Percentiles rank a stretch among this genome's conserved stretches.
These are phyloP conservation scores for Paramecium tetraurelia DNA, from an alignment of 73 alveolate genomes.

Conservation along the genomic window DNA sequence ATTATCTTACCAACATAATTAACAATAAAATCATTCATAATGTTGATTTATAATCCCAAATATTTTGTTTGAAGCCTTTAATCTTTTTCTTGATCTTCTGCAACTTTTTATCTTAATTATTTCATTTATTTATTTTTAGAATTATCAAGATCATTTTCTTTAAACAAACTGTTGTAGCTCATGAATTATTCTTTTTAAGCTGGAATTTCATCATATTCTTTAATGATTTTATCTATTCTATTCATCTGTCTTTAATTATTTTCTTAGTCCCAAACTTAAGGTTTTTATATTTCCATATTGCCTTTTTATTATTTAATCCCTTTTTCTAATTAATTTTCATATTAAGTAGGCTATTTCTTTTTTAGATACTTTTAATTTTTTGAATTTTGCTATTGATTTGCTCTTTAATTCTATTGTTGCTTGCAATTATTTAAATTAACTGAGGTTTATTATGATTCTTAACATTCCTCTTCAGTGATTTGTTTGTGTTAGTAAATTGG, in stretches of 20 bases:
- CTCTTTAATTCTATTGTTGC: neutral
- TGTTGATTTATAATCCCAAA: neutral
- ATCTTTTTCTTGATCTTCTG: neutral
- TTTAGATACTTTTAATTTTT: neutral
- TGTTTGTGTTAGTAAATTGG: neutral
- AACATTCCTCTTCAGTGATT: neutral
- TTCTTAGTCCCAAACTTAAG: neutral
- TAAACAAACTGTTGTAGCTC: neutral
- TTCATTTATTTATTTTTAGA: conserved; percentile 38
- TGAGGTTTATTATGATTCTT: neutral
- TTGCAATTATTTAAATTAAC: neutral
- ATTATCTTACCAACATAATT: neutral
- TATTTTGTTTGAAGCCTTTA: neutral
- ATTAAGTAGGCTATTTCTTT: neutral
- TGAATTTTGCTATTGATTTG: neutral
- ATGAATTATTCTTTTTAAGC: neutral
- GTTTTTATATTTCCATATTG: neutral
- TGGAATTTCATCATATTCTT: neutral
- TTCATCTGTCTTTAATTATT: neutral
- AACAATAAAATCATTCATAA: conserved; percentile 8
- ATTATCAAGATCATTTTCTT: conserved; percentile 25
- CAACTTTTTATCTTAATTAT: neutral
- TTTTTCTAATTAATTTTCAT: neutral
- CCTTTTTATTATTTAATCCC: neutral
- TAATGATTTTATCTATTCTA: neutral